Conservation (phyloP, 1,139 yeast genomes). For the Blastobotrys buckinghamii region DNA sequence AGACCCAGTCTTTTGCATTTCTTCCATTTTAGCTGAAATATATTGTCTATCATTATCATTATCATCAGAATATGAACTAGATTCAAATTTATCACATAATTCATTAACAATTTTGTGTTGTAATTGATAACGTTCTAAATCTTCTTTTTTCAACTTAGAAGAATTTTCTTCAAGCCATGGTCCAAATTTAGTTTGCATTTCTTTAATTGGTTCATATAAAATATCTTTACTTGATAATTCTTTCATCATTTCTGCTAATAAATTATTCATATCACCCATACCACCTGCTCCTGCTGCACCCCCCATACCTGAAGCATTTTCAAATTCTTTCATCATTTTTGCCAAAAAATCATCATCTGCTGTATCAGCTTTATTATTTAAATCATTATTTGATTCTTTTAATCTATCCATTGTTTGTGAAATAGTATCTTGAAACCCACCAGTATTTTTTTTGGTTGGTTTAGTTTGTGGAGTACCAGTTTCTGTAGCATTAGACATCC, state of each 20-base stretch:
- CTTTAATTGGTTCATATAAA: slow-evolving; percentile 83
- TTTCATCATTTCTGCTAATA: slow-evolving; percentile 71
- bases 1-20: slow-evolving; percentile 58
- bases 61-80: slow-evolving; percentile 48
- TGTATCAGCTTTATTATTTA: slow-evolving; percentile 45
- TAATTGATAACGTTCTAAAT: slow-evolving; percentile 30
- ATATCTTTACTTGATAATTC: slow-evolving; percentile 84
- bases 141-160: slow-evolving; percentile 29
- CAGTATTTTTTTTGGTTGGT: not conserved
- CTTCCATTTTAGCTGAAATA: slow-evolving; percentile 54
- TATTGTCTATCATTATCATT: slow-evolving; percentile 45
- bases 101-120: slow-evolving; percentile 37
- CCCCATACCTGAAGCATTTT: slow-evolving; percentile 53
- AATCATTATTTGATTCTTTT: slow-evolving; percentile 41
- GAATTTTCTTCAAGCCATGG: slow-evolving; percentile 51
- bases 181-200: slow-evolving; percentile 61
- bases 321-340: slow-evolving; percentile 50
- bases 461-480: slow-evolving; percentile 14
- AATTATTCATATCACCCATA: slow-evolving; percentile 48
- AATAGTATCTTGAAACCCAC: slow-evolving; percentile 62
- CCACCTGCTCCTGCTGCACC: slow-evolving; percentile 17
- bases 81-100: slow-evolving; percentile 55
- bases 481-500: slow-evolving; percentile 39
- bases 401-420: slow-evolving; percentile 76
- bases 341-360: slow-evolving; percentile 36